Evolutionary conservation across 495 filamentous ascomycete genomes (phyloP), one percentile per base, ranked within the genome.

Genomic region (Penicillium flavigenum): DNA sequence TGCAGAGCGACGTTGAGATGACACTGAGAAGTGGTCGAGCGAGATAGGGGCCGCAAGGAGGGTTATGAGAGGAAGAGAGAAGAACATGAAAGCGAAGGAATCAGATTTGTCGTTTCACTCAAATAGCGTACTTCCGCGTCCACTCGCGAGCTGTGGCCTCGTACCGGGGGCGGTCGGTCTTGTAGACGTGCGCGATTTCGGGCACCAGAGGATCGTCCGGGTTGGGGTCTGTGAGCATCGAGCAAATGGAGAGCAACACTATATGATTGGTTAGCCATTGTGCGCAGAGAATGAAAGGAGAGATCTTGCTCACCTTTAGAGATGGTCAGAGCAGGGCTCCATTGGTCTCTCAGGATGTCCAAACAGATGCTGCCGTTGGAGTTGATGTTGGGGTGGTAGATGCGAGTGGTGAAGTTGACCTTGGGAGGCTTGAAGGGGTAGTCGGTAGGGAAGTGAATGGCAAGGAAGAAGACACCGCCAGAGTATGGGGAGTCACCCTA

Each of bases 371-470:
- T 96, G 72, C 94, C 94, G 72, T 98, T 98, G 61, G 91, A 95
- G 83, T 98, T 98, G 91, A 98, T 98, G 79, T 98, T 98, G 68
- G 94, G 94, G 81, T 98, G 94, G 73, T 98, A 98, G 82, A 98
- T 98, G 67, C 94, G 87, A 51, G 94, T 98, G 59, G 90, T 97
- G 84, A 98, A 98, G 87, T 97, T 97, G 77, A 98, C 94, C 84
- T 98, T 98, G 53, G 94, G 94, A 41, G 94, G 95, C 86, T 98
- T 98, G 85, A 98, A 98, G 5, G 94, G 94, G 77, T 98, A 98
- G 82, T 98, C 94, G 80, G 94, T 98, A 61, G 94, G 94, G 84
- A 98, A 98, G 79, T 96, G 90, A 68, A 98, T 98, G 57, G 87
- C 84, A 51, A 98, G 82, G 86, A 98, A 98, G 84, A 98, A 98